These are phyloP conservation scores for Pseudocercospora macadamiae DNA, from an alignment of 2,329 filamentous ascomycete species.

Conservation along the genomic window DNA sequence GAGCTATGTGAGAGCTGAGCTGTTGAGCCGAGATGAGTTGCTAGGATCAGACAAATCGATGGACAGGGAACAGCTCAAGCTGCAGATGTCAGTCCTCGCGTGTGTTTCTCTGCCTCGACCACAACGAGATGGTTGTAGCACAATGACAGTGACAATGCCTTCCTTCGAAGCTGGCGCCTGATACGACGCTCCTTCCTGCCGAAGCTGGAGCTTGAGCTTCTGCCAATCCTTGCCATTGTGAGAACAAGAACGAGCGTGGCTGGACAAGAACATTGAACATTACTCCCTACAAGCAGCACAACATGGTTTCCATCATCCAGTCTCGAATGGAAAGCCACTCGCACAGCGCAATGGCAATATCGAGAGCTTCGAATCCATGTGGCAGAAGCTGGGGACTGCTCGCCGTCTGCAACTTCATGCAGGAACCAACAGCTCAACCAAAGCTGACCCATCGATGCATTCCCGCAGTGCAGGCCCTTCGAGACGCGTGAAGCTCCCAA, in stretches of 20 bases:
- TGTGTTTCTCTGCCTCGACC: background rate
- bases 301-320: background rate
- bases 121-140: background rate
- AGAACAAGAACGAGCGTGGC: background rate
- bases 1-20: background rate
- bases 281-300: background rate
- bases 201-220: background rate
- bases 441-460: background rate
- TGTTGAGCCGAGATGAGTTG: background rate
- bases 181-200: background rate
- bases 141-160: background rate
- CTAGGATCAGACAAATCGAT: background rate
- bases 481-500: too few relatives aligned
- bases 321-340: too few relatives aligned
- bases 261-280: background rate
- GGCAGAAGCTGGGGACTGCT: background rate
- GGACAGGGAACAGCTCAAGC: background rate
- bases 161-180: background rate
- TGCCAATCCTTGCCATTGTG: constrained; percentile 2
- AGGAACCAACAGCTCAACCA: background rate
- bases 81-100: background rate
- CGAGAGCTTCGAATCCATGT: background rate
- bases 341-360: too few relatives aligned
- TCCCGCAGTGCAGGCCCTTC: too few relatives aligned
- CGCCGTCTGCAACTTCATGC: background rate